A percentile compares a stretch with the other conserved stretches of the same genome.
Evolutionary conservation across 805 yeast species (phyloP).

Genomic region (Metschnikowia matae): DNA sequence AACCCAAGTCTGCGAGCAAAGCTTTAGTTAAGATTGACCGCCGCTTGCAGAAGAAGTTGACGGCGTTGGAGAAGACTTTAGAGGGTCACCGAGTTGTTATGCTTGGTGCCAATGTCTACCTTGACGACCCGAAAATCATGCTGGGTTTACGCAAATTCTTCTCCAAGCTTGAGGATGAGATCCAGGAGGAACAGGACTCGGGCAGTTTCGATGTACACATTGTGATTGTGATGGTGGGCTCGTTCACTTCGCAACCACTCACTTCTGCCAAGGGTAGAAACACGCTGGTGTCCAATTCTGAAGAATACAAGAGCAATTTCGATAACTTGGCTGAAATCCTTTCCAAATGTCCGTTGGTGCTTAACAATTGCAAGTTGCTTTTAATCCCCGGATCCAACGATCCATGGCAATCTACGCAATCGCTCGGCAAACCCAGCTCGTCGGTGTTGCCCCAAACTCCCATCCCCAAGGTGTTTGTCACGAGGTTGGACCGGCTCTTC

Average conservation of each 20-base stretch:
- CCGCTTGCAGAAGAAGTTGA: constrained; percentile 51
- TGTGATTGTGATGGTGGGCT: constrained; percentile 76
- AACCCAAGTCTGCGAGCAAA: constrained; percentile 17
- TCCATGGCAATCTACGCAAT: constrained; percentile 80
- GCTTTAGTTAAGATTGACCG: constrained; percentile 53
- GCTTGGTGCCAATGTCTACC: constrained; percentile 68
- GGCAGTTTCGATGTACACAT: constrained; percentile 43
- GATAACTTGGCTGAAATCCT: constrained; percentile 69
- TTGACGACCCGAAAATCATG: constrained; percentile 57
- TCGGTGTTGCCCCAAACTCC: constrained; percentile 56
- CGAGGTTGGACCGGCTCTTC: constrained; percentile 53
- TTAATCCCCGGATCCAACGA: constrained; percentile 89
- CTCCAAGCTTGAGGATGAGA: constrained; percentile 38
- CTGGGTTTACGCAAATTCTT: constrained; percentile 68
- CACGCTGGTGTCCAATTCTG: constrained; percentile 47
- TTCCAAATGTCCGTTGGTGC: constrained; percentile 52
- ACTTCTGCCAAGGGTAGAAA: constrained; percentile 50
- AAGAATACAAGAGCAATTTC: constrained; percentile 60
- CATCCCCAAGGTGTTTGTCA: constrained; percentile 69
- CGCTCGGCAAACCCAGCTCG: constrained; percentile 48
- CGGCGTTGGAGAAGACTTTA: constrained; percentile 52
- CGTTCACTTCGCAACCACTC: constrained; percentile 68
- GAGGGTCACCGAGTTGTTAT: constrained; percentile 57
- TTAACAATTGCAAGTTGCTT: constrained; percentile 52
- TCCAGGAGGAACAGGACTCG: constrained; percentile 33